phyloP scores from a whole-genome alignment of 176 grass and related monocot species.

The Cenchrus americanus region DNA sequence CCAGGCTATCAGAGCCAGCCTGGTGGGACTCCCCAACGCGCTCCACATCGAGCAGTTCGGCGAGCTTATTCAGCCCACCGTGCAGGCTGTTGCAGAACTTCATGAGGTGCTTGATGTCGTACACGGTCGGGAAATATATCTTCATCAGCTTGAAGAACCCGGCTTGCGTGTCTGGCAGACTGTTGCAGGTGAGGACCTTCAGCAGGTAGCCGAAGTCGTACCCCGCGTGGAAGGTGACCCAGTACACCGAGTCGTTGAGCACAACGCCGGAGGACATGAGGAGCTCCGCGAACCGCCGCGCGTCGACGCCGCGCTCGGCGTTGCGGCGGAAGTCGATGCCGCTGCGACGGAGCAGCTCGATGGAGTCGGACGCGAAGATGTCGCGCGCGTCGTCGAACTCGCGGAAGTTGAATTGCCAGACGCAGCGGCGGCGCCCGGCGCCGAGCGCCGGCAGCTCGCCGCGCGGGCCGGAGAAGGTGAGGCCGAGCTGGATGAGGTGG shows the following conservation, averaged over 20 bases:
- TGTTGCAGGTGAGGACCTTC: slow-evolving; percentile 84
- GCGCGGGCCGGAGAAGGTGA: slow-evolving; percentile 77
- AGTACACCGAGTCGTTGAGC: slow-evolving; percentile 84
- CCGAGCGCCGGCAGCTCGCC: slow-evolving; percentile 77
- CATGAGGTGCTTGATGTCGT: slow-evolving; percentile 98
- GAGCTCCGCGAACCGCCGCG: slow-evolving; percentile 72
- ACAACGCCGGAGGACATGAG: slow-evolving; percentile 96
- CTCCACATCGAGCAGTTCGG: slow-evolving; percentile 90
- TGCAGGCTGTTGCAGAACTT: slow-evolving; percentile 99
- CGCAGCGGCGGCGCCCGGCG: slow-evolving; percentile 61
- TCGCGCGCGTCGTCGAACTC: slow-evolving; percentile 84
- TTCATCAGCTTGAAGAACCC: slow-evolving; percentile 86
- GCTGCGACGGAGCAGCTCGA: slow-evolving; percentile 86
- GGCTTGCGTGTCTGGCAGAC: slow-evolving; percentile 75
- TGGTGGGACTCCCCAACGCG: slow-evolving; percentile 93
- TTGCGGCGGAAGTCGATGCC: slow-evolving; percentile 91
- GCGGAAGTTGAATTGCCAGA: slow-evolving; percentile 98
- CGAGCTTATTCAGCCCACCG: slow-evolving; percentile 92
- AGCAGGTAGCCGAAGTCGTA: slow-evolving; percentile 96
- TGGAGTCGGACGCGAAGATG: slow-evolving; percentile 85
- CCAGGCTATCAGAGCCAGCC: slow-evolving; percentile 89
- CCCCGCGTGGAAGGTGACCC: slow-evolving; percentile 93
- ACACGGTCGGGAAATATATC: slow-evolving; percentile 90
- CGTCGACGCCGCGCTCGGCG: slow-evolving; percentile 70
- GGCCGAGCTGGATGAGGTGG: slow-evolving; percentile 91